Conservation (phyloP, 2,329 filamentous ascomycete genomes). For the Sarocladium kiliense region DNA sequence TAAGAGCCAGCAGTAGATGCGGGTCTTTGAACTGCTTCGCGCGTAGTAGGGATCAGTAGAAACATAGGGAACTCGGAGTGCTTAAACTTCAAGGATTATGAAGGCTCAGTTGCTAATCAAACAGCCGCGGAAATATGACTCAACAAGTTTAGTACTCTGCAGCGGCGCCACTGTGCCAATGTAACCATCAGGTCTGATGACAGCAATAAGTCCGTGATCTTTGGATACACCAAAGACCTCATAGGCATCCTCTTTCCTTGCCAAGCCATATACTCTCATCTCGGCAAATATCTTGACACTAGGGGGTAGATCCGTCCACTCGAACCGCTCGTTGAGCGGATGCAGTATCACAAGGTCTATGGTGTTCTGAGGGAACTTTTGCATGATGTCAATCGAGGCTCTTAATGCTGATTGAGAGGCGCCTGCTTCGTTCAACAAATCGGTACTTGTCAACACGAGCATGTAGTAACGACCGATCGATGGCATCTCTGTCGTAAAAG, state of each 20-base stretch:
- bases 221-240: conserved; percentile 1
- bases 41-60: too few species aligned
- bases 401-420: neutral
- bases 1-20: too few species aligned
- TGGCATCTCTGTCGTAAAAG: conserved; percentile 9
- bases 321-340: conserved; percentile 11
- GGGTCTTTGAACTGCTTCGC: too few species aligned
- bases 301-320: conserved; percentile 11
- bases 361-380: conserved; percentile 6
- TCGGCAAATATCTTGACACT: conserved; percentile 10
- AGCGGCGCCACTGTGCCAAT: neutral
- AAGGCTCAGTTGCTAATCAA: neutral
- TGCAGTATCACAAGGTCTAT: conserved; percentile 10
- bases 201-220: neutral
- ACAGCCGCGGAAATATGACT: neutral
- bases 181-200: conserved; percentile 4
- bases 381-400: conserved; percentile 6
- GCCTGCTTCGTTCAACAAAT: conserved; percentile 8
- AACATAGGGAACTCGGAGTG: too few species aligned
- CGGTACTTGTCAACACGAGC: conserved; percentile 10
- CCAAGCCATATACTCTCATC: conserved; percentile 12
- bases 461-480: conserved; percentile 11
- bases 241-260: conserved; percentile 10
- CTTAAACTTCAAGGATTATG: too few species aligned
- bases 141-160: neutral